These are phyloP conservation scores for Prunus davidiana DNA, from an alignment of 306 rosid species.

Conservation along the genomic window DNA sequence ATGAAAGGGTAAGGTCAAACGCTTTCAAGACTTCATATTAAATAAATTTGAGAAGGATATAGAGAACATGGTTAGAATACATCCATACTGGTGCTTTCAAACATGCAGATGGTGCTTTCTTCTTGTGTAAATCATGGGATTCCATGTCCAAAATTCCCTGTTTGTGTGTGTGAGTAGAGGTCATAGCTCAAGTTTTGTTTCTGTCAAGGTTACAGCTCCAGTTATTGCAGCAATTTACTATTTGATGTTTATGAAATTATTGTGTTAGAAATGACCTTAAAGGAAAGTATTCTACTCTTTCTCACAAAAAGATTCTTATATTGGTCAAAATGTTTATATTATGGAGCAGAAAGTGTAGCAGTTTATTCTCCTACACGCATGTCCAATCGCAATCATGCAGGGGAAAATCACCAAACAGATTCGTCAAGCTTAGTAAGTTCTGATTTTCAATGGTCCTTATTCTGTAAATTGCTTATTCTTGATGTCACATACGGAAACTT, in stretches of 20 bases:
- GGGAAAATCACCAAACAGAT: slow-evolving; percentile 2
- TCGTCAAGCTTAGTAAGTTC: slow-evolving; percentile 4
- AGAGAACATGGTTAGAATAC: no score
- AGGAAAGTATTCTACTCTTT: not conserved
- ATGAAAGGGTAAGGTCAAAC: no score
- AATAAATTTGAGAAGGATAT: no score
- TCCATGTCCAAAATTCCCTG: not conserved
- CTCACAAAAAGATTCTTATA: not conserved
- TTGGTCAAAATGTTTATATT: not conserved
- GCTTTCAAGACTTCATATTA: no score
- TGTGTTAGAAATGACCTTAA: not conserved
- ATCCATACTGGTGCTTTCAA: no score
- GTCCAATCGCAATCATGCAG: not conserved
- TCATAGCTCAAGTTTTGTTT: not conserved
- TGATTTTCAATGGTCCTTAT: not conserved
- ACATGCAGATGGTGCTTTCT: no score
- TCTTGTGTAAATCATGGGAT: not conserved
- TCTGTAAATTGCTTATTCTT: not conserved
- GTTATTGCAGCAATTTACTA: not conserved
- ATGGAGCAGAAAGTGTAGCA: not conserved
- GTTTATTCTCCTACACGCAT: not conserved
- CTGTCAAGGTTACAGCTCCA: not conserved
- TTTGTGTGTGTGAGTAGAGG: not conserved
- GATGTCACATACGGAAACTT: not conserved
- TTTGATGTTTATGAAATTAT: not conserved